These are phyloP conservation scores for Umbellularia californica DNA, from an alignment of 164 flowering plant genomes.

Conservation along the genomic window DNA sequence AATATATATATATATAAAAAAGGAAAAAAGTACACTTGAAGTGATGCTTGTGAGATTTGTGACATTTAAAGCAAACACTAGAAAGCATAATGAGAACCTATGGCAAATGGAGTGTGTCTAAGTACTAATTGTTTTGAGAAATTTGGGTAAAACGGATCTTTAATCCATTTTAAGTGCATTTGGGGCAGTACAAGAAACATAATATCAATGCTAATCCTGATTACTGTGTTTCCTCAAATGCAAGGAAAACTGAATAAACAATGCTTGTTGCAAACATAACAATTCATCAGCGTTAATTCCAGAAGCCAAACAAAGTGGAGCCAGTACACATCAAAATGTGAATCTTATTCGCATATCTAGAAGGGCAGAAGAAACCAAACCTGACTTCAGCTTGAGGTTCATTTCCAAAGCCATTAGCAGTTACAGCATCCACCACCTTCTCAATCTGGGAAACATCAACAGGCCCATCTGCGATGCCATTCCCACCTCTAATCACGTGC, in stretches of 20 bases:
- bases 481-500: slow-evolving; percentile 79
- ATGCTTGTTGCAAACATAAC: not conserved
- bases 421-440: slow-evolving; percentile 43
- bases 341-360: not conserved
- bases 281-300: not conserved
- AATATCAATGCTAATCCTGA: not conserved
- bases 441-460: slow-evolving; percentile 33
- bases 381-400: slow-evolving; percentile 51
- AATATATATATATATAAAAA: not conserved
- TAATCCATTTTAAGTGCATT: not conserved
- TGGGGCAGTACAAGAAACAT: not conserved
- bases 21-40: not conserved
- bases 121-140: too few relatives aligned
- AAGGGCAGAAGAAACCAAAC: slow-evolving; percentile 28
- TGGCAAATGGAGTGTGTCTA: too few relatives aligned
- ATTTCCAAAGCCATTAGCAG: slow-evolving; percentile 36
- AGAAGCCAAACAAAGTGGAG: slow-evolving; percentile 2
- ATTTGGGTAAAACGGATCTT: not conserved
- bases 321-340: not conserved
- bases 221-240: not conserved
- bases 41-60: not conserved
- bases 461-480: slow-evolving; percentile 69
- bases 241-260: not conserved
- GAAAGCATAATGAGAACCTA: not conserved
- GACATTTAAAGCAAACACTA: not conserved